Percentiles rank a stretch among this genome's conserved stretches.
These are phyloP conservation scores for Linderniella brevidens DNA, from an alignment of 257 asterid genomes.

Conservation along the genomic window DNA sequence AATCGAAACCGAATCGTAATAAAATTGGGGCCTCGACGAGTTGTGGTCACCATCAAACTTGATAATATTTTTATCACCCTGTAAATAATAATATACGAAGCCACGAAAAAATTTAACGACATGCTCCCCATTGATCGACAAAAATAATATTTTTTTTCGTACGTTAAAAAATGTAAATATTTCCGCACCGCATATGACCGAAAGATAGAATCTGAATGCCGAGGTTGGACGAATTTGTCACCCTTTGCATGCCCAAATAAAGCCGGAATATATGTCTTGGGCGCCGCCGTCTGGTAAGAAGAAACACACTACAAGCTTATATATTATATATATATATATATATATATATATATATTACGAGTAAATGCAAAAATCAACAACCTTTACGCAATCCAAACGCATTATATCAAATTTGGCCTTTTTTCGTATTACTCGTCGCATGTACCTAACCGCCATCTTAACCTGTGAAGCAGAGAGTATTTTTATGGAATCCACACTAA, in stretches of 20 bases:
- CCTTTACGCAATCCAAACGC: slow-evolving; percentile 68
- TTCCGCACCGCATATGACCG: slow-evolving; percentile 51
- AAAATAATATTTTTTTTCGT: too few relatives aligned
- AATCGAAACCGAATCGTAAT: slow-evolving; percentile 74
- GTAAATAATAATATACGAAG: too few relatives aligned
- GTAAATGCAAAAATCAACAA: too few relatives aligned
- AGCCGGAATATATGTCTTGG: slow-evolving; percentile 76
- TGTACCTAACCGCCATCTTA: slow-evolving; percentile 86
- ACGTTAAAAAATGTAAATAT: too few relatives aligned
- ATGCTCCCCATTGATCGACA: too few relatives aligned
- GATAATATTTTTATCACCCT: slow-evolving; percentile 91
- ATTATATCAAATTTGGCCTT: slow-evolving; percentile 89
- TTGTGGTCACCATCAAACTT: slow-evolving; percentile 97
- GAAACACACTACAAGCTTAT: too few relatives aligned
- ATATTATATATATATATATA: too few relatives aligned
- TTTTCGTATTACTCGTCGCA: slow-evolving; percentile 80
- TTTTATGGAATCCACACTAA: background rate
- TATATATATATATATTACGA: too few relatives aligned
- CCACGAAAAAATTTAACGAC: too few relatives aligned
- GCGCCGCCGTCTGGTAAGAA: slow-evolving; percentile 52
- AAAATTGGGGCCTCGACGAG: slow-evolving; percentile 87
- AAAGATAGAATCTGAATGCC: slow-evolving; percentile 72
- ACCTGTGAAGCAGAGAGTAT: slow-evolving; percentile 21
- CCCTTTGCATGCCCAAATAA: slow-evolving; percentile 91
- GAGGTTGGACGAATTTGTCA: slow-evolving; percentile 73